These are phyloP conservation scores for Cryptococcus hybrid DNA, from an alignment of 1,284 basidiomycete genomes.

Conservation along the genomic window DNA sequence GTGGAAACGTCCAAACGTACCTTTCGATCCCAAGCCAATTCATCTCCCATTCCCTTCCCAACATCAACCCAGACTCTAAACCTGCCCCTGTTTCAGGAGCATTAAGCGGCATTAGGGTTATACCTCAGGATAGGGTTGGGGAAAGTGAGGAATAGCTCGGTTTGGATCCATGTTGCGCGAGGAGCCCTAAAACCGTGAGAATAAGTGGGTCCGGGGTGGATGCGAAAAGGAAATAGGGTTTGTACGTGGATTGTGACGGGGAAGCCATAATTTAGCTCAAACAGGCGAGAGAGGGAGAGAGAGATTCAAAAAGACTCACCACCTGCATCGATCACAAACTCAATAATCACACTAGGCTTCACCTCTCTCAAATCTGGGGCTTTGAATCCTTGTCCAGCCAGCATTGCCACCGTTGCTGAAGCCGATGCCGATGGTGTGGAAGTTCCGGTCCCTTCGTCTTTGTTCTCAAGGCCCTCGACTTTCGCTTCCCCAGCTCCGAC, in stretches of 20 bases:
- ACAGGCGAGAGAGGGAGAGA: no score
- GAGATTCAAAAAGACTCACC: conserved; percentile 54
- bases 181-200: conserved; percentile 35
- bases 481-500: no score
- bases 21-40: conserved; percentile 50
- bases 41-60: conserved; percentile 20
- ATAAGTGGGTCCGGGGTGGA: not conserved
- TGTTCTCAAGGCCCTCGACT: no score
- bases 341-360: conserved; percentile 56
- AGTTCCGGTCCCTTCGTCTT: no score
- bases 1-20: conserved; percentile 17
- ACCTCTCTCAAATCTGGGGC: conserved; percentile 5
- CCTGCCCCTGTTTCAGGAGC: conserved; percentile 78
- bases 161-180: conserved; percentile 82
- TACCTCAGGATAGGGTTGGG: conserved; percentile 63
- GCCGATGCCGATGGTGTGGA: no score
- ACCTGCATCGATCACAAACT: conserved; percentile 65
- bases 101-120: conserved; percentile 68
- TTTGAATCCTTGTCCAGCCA: not conserved
- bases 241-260: not conserved
- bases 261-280: no score
- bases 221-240: not conserved
- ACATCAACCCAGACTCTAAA: conserved; percentile 81
- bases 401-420: no score
- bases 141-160: conserved; percentile 85